Evolutionary conservation across 2,329 filamentous ascomycete genomes (phyloP).

Genomic region (Macroventuria anomochaeta): DNA sequence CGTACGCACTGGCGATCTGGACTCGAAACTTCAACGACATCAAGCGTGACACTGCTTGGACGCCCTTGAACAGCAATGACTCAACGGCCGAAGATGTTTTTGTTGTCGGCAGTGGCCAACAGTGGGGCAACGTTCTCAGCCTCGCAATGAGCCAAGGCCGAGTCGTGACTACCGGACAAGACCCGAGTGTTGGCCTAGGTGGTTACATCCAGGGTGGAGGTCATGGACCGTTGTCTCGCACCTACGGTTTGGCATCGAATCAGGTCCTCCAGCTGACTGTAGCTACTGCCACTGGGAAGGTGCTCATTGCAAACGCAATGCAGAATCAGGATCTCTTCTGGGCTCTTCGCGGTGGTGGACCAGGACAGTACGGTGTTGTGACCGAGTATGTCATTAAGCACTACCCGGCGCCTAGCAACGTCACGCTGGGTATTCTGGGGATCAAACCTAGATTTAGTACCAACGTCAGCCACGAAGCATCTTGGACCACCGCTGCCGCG

Average conservation of each 20-base stretch:
- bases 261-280: constrained; percentile 23
- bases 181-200: constrained; percentile 54
- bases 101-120: constrained; percentile 26
- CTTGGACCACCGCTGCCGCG: constrained; percentile 35
- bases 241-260: constrained; percentile 40
- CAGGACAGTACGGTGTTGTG: constrained; percentile 24
- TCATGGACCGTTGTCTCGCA: constrained; percentile 57
- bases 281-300: constrained; percentile 14
- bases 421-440: constrained; percentile 8
- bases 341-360: constrained; percentile 22
- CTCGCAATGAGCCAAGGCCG: constrained; percentile 1
- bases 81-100: constrained; percentile 22
- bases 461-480: constrained; percentile 19
- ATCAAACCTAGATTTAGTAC: constrained; percentile 16
- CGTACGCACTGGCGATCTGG: constrained; percentile 28
- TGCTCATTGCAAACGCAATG: constrained; percentile 18
- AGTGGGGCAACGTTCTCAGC: constrained; percentile 14
- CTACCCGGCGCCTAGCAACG: constrained; percentile 20
- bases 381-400: constrained; percentile 23
- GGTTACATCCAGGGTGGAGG: constrained; percentile 55
- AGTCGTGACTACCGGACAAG: constrained; percentile 13
- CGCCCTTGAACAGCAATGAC: not conserved
- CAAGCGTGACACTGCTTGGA: constrained; percentile 8
- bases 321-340: constrained; percentile 26
- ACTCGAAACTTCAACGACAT: constrained; percentile 26